phyloP scores from a whole-genome alignment of 306 rosid species.

The Betula pendula region DNA sequence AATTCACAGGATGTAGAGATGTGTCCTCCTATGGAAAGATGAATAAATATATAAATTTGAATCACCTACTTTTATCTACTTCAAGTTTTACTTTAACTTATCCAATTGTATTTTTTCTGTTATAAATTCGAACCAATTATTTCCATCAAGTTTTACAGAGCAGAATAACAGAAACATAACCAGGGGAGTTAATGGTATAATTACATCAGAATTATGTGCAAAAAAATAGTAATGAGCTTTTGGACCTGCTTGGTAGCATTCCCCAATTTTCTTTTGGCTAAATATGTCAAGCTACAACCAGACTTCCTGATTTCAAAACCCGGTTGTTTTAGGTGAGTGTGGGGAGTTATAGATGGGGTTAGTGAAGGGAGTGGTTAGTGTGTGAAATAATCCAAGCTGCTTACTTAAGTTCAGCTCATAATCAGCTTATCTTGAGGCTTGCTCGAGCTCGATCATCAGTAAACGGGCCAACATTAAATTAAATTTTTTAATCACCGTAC shows the following conservation, averaged over 20 bases:
- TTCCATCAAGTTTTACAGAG: background rate
- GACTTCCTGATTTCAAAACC: background rate
- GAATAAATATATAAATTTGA: no score
- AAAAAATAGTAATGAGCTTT: background rate
- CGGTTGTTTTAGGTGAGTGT: background rate
- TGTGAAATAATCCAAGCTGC: background rate
- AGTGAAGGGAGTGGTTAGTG: no score
- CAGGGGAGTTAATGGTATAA: background rate
- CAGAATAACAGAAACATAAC: background rate
- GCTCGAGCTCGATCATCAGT: background rate
- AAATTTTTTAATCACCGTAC: background rate
- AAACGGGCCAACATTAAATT: background rate
- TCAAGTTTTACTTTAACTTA: background rate
- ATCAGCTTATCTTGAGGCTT: background rate
- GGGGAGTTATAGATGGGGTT: background rate
- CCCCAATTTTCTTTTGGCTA: background rate
- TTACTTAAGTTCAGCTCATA: conserved; percentile 1
- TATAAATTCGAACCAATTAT: background rate
- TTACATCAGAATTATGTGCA: background rate
- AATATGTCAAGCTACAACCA: background rate
- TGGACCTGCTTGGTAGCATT: background rate
- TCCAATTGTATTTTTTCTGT: background rate
- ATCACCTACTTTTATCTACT: background rate
- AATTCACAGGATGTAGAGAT: background rate
- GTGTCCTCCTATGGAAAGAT: background rate